These are phyloP conservation scores for Acanthamoeba lenticulata DNA, from an alignment of 208 protist genomes.

Conservation along the genomic window DNA sequence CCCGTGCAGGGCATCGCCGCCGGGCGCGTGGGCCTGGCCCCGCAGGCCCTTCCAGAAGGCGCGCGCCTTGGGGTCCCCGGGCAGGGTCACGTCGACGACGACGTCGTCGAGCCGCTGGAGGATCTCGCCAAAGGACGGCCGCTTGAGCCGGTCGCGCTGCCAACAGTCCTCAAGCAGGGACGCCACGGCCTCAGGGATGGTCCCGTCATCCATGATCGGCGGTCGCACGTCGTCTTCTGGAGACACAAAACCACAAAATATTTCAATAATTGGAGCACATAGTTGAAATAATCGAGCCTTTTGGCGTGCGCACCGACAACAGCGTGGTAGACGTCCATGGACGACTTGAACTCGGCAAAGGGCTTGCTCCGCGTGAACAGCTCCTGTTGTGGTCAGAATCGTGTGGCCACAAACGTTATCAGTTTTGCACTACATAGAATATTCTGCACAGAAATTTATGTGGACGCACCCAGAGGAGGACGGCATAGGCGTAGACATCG, in stretches of 20 bases:
- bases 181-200: background rate
- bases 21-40: background rate
- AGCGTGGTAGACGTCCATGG: background rate
- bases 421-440: no score
- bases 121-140: background rate
- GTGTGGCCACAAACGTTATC: background rate
- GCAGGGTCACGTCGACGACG: background rate
- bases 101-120: background rate
- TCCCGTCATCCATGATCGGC: background rate
- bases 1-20: background rate
- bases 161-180: background rate
- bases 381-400: background rate
- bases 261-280: background rate
- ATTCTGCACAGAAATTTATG: no score
- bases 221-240: background rate
- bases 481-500: conserved; percentile 31
- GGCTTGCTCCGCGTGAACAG: conserved; percentile 18
- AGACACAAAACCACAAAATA: background rate
- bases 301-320: background rate
- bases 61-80: background rate
- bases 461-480: background rate
- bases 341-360: background rate
- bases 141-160: background rate
- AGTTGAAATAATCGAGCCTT: no score
- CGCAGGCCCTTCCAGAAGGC: background rate